Conservation (phyloP, 371 early-diverging fungal genomes). For the Syncephalis fuscata region DNA sequence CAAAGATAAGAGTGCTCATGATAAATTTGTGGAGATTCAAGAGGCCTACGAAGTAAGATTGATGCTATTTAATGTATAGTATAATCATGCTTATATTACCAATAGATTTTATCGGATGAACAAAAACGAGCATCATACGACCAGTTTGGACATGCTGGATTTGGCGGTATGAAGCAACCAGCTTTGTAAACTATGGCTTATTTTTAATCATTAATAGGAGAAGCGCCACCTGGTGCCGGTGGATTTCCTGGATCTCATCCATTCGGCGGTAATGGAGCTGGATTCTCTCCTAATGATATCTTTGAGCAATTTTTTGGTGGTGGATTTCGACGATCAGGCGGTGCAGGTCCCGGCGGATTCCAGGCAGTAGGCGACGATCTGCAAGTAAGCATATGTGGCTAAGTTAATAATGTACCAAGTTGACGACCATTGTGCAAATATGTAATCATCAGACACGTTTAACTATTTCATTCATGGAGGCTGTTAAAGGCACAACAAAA, state of each 20-base stretch:
- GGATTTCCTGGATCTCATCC: conserved; percentile 29
- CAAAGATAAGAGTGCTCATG: conserved; percentile 72
- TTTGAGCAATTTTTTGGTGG: conserved; percentile 57
- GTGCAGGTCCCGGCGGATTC: conserved; percentile 18
- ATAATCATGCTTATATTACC: not conserved
- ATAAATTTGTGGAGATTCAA: conserved; percentile 90
- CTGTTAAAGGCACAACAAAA: conserved; percentile 58
- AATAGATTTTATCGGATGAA: conserved; percentile 68
- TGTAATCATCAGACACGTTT: conserved; percentile 17
- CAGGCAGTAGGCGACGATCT: conserved; percentile 18
- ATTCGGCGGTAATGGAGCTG: conserved; percentile 16
- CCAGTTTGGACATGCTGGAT: conserved; percentile 62
- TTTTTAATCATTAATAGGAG: conserved; percentile 12
- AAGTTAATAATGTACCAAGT: too few relatives aligned
- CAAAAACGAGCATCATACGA: conserved; percentile 79
- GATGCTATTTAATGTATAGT: not conserved
- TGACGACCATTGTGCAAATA: too few relatives aligned
- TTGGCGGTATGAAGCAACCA: conserved; percentile 18
- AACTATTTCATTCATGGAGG: conserved; percentile 73
- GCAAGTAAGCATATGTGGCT: too few relatives aligned
- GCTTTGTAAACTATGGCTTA: conserved; percentile 1
- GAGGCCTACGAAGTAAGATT: conserved; percentile 70
- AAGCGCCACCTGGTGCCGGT: conserved; percentile 36
- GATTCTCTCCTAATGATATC: conserved; percentile 43
- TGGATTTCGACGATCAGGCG: conserved; percentile 28